Evolutionary conservation across 202 grass and related monocot species (phyloP), one percentile per base, ranked within the genome.

Genomic region (Elaeis oleifera): DNA sequence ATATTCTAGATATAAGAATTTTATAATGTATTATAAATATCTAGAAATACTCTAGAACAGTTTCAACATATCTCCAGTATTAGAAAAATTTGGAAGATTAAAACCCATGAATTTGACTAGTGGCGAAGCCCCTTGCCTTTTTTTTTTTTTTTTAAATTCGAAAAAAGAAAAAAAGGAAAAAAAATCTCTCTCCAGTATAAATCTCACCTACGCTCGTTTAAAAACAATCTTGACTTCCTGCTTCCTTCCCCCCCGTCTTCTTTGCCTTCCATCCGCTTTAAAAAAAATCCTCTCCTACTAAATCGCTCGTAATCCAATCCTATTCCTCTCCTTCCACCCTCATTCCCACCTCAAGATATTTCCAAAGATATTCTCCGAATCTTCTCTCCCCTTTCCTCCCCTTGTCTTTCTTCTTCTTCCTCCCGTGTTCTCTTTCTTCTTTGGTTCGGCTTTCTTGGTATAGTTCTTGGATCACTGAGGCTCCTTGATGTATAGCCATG

Each of bases 361-460:
- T 67, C 21, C 27, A 36, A 18, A 73, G 75, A 79, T 81, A 88
- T 76, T 74, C 77, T 54, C 70, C 32, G 67, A 71, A 82, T 71
- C 78, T 58, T 64, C 55, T 48, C 19, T 44, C 9, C 11, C n/a
- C 61, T 73, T 65, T 61, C 65, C 64, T 56, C 16, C 17, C 5
- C 16, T n/a, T 51, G 71, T 65, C 26, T 36, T 72, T 59, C 51
- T 64, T 51, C 51, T 63, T 54, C 25, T 63, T 15, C 3, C 21
- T 63, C 58, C 60, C 13, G 50, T 53, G 48, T 61, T 50, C 36
- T 58, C 70, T 23, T 54, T 18, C n/a, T 36, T 69, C 27, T 23
- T 48, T 5, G 5, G 39, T 32, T 11, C 24, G 55, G 17, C 50
- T 8, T 31, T 31, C n/a, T 70, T 5, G 31, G 31, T 9, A 9